Evolutionary conservation across 148 eudicot genomes (phyloP).

Genomic region (Cornus kousa): DNA sequence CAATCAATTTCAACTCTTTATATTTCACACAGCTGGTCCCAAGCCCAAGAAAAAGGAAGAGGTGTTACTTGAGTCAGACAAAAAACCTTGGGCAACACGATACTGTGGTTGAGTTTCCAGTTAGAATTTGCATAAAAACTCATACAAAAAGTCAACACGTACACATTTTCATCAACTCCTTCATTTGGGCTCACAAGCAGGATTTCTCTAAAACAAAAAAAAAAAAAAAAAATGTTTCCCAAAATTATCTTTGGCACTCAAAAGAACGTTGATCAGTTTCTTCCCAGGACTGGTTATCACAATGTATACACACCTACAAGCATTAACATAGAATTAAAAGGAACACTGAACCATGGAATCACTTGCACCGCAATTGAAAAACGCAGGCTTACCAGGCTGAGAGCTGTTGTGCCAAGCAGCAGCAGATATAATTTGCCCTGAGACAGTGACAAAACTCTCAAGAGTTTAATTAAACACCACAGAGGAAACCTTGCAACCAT

Average conservation of each 20-base stretch:
- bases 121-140: no score
- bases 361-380: conserved; percentile 6
- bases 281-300: neutral
- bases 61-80: neutral
- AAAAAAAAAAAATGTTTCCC: neutral
- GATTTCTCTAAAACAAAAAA: no score
- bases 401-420: conserved; percentile 94
- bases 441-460: conserved; percentile 7
- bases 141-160: no score
- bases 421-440: conserved; percentile 86
- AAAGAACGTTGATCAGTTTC: neutral
- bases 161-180: no score
- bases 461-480: neutral
- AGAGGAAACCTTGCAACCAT: neutral
- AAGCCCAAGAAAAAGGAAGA: neutral
- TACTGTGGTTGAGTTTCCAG: no score
- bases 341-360: neutral
- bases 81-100: no score
- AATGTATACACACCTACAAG: neutral
- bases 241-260: neutral
- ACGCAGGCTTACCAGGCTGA: conserved; percentile 66
- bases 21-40: neutral
- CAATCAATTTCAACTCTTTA: neutral
- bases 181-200: neutral
- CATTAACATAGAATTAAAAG: neutral